Evolutionary conservation across 73 alveolate species (phyloP).

Genomic region (Paraurostyla sp.): DNA sequence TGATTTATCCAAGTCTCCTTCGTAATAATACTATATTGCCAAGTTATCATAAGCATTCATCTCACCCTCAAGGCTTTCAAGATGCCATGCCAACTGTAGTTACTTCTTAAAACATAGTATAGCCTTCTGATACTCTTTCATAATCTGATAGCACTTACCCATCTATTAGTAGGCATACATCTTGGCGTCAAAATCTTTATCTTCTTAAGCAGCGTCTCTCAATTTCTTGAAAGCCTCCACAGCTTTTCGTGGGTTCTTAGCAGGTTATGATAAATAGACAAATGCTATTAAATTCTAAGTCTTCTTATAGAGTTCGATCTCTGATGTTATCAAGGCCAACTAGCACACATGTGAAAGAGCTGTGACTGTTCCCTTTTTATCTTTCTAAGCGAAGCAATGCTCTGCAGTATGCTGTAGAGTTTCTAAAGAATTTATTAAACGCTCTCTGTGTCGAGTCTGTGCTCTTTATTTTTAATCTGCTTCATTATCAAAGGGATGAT

Average conservation of each 20-base stretch:
- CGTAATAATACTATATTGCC: constrained; percentile 61
- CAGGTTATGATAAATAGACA: constrained; percentile 4
- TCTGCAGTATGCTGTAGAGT: background rate
- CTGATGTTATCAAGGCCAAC: background rate
- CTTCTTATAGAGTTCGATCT: constrained; percentile 52
- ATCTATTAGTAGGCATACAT: constrained; percentile 61
- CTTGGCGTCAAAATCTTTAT: constrained; percentile 56
- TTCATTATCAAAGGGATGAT: too few relatives aligned
- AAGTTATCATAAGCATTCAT: constrained; percentile 68
- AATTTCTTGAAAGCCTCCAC: constrained; percentile 48
- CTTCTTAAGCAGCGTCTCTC: constrained; percentile 65
- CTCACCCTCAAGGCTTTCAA: constrained; percentile 55
- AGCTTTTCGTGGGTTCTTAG: constrained; percentile 52
- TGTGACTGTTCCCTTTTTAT: constrained; percentile 5
- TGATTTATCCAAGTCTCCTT: constrained; percentile 64
- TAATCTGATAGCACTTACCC: constrained; percentile 62
- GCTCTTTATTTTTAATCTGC: background rate
- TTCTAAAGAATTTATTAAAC: background rate
- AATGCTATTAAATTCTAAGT: constrained; percentile 19
- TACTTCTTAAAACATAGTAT: constrained; percentile 59
- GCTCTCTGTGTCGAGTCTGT: background rate
- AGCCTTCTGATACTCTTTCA: constrained; percentile 54
- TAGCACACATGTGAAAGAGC: background rate
- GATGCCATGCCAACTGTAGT: constrained; percentile 59
- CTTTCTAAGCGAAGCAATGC: background rate